Percentiles rank a stretch among this genome's conserved stretches.
Conservation (phyloP, 1,284 basidiomycete species). For the Ceratobasidium sp. region DNA sequence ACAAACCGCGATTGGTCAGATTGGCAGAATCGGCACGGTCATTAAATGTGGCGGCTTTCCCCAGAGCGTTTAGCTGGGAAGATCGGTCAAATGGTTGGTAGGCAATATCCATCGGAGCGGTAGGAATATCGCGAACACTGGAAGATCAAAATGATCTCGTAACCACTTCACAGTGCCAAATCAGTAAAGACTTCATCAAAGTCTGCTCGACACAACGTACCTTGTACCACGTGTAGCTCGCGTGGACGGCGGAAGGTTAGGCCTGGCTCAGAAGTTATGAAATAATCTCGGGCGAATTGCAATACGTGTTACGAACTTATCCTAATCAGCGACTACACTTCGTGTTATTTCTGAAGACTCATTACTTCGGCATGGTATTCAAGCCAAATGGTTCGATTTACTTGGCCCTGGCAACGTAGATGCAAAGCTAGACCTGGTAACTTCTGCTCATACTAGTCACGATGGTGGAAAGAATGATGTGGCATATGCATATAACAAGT, state of each 20-base stretch:
- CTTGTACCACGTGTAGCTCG: not conserved
- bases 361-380: too few relatives aligned
- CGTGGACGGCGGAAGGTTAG: not conserved
- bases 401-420: too few relatives aligned
- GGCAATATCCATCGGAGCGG: not conserved
- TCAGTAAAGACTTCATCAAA: not conserved
- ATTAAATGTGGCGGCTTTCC: not conserved
- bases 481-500: slow-evolving; percentile 10
- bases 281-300: not conserved
- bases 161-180: not conserved
- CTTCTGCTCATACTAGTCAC: too few relatives aligned
- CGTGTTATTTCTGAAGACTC: too few relatives aligned
- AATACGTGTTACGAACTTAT: not conserved
- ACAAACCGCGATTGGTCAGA: not conserved
- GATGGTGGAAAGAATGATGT: not conserved
- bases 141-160: not conserved
- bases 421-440: too few relatives aligned
- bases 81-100: not conserved
- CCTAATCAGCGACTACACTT: too few relatives aligned
- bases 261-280: not conserved
- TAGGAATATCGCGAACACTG: not conserved
- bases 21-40: not conserved
- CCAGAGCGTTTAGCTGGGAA: slow-evolving; percentile 9
- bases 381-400: not conserved
- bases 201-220: not conserved